Conservation (phyloP, 1,284 basidiomycete genomes). For the Fistulina hepatica region DNA sequence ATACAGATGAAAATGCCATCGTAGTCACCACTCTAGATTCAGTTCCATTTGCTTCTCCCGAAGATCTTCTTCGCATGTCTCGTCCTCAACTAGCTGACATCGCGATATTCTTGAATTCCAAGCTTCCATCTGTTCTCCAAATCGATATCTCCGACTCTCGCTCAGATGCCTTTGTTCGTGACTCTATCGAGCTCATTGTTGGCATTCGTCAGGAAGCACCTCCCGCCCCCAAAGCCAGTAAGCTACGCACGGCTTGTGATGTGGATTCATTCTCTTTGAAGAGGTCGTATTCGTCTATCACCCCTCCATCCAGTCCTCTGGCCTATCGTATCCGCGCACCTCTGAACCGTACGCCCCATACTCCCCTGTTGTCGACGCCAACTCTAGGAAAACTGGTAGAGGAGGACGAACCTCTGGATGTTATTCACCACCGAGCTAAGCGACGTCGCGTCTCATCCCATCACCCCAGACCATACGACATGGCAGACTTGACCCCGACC, state of each 20-base stretch:
- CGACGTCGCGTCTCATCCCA: too few relatives aligned
- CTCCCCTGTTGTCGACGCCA: too few relatives aligned
- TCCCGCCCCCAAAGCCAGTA: too few relatives aligned
- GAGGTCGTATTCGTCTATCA: too few relatives aligned
- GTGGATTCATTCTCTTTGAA: too few relatives aligned
- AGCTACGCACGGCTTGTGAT: too few relatives aligned
- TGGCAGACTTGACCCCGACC: too few relatives aligned
- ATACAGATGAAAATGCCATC: conserved; percentile 37
- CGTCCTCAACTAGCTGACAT: conserved; percentile 34
- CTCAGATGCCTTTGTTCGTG: conserved; percentile 31
- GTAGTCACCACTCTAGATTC: conserved; percentile 41
- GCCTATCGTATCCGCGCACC: neutral
- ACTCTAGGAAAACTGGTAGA: too few relatives aligned
- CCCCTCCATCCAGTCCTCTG: neutral
- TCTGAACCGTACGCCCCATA: too few relatives aligned
- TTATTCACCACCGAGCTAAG: too few relatives aligned
- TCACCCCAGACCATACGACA: too few relatives aligned
- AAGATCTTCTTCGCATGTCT: conserved; percentile 46
- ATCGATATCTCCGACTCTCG: conserved; percentile 28
- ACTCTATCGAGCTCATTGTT: conserved; percentile 39
- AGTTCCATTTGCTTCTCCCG: conserved; percentile 51
- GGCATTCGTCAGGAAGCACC: conserved; percentile 31
- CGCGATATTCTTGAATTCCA: conserved; percentile 35
- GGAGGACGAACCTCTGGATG: too few relatives aligned
- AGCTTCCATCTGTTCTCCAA: conserved; percentile 34